These are phyloP conservation scores for Daldinia grandis DNA, from an alignment of 495 filamentous ascomycete species.

Conservation along the genomic window DNA sequence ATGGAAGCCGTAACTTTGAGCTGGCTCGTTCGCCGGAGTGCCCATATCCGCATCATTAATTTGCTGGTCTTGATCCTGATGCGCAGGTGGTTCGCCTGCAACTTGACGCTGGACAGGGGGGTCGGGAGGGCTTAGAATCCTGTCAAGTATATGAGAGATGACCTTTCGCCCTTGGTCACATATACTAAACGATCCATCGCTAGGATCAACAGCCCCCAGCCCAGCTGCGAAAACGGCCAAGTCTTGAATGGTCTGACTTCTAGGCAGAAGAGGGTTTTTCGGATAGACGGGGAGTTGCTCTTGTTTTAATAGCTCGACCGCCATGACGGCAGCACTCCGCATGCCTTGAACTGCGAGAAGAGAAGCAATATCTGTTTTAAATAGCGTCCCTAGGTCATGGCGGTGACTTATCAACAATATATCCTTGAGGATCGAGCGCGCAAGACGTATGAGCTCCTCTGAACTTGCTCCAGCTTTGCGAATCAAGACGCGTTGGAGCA, in stretches of 20 bases:
- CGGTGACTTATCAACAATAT: slow-evolving; percentile 51
- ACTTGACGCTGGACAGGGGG: slow-evolving; percentile 5
- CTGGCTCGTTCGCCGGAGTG: slow-evolving; percentile 10
- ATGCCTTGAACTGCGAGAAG: slow-evolving; percentile 55
- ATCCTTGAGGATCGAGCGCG: slow-evolving; percentile 52
- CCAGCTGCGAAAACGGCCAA: slow-evolving; percentile 46
- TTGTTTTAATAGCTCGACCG: slow-evolving; percentile 54
- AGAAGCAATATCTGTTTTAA: slow-evolving; percentile 43
- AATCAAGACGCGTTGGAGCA: slow-evolving; percentile 56
- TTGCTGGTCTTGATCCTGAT: slow-evolving; percentile 15
- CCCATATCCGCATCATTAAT: slow-evolving; percentile 13
- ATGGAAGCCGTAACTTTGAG: slow-evolving; percentile 18
- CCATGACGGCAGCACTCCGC: slow-evolving; percentile 54
- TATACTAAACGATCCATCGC: slow-evolving; percentile 41
- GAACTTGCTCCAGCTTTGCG: slow-evolving; percentile 49
- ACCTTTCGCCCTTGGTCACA: slow-evolving; percentile 47
- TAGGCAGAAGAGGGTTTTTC: slow-evolving; percentile 48
- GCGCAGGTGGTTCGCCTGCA: slow-evolving; percentile 13
- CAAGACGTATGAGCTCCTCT: slow-evolving; percentile 50
- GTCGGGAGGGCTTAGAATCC: slow-evolving; percentile 46
- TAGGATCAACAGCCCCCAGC: slow-evolving; percentile 42
- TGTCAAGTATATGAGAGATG: slow-evolving; percentile 47
- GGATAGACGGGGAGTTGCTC: slow-evolving; percentile 53
- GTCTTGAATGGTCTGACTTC: slow-evolving; percentile 48
- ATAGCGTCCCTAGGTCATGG: slow-evolving; percentile 49